Percentiles rank a stretch among this genome's conserved stretches.
Conservation (phyloP, 495 filamentous ascomycete genomes). For the Penicillium fimorum region DNA sequence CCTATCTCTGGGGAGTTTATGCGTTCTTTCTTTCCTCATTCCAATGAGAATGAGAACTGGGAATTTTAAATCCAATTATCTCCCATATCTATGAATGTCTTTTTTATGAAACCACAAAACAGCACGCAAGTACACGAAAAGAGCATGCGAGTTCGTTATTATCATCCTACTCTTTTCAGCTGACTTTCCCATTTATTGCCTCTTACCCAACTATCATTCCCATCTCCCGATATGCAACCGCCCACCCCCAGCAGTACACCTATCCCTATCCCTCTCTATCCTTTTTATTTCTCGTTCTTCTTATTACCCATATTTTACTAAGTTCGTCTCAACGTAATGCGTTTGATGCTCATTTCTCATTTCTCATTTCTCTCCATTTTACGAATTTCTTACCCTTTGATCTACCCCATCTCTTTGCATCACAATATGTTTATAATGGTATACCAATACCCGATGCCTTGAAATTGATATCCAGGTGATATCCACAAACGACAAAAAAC, state of each 20-base stretch:
- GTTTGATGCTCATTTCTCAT: background rate
- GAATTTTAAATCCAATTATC: background rate
- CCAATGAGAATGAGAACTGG: slow-evolving; percentile 28
- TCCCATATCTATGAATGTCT: background rate
- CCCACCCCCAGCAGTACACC: background rate
- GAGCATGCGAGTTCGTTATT: background rate
- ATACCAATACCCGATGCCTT: background rate
- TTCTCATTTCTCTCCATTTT: background rate
- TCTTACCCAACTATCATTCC: background rate
- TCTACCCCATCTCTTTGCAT: background rate
- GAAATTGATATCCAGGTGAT: background rate
- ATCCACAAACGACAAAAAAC: too few species aligned
- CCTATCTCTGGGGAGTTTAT: slow-evolving; percentile 48
- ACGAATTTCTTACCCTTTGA: background rate
- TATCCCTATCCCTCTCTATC: background rate
- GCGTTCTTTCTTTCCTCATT: slow-evolving; percentile 43
- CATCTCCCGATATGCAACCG: background rate
- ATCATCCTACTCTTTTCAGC: background rate
- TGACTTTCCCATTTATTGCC: background rate
- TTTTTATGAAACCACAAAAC: background rate
- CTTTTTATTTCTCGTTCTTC: background rate
- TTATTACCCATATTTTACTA: background rate
- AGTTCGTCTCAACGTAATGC: background rate
- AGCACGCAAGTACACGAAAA: background rate
- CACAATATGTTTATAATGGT: background rate